Percentiles rank a stretch among this genome's conserved stretches.
These are phyloP conservation scores for Hypoxylon sp. DNA, from an alignment of 2,329 filamentous ascomycete species.

Conservation along the genomic window DNA sequence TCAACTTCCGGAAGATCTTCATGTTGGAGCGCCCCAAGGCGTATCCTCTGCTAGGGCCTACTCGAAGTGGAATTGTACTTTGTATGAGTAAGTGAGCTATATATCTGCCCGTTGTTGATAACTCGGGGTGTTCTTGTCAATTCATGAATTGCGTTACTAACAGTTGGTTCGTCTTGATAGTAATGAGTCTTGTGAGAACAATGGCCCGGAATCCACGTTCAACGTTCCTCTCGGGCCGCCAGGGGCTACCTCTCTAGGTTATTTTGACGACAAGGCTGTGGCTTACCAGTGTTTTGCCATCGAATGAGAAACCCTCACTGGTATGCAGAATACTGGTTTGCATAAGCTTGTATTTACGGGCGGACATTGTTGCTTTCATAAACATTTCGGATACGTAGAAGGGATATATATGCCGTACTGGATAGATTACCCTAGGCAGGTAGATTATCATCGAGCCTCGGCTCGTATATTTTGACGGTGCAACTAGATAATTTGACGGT, in stretches of 20 bases:
- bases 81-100: background rate
- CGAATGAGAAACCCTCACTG: background rate
- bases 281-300: constrained; percentile 4
- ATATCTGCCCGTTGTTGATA: background rate
- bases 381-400: background rate
- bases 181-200: constrained; percentile 5
- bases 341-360: background rate
- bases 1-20: constrained; percentile 46
- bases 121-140: too few species aligned
- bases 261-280: constrained; percentile 8
- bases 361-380: background rate
- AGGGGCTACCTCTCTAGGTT: background rate
- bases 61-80: constrained; percentile 46
- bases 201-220: background rate
- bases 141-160: background rate
- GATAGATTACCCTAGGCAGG: background rate
- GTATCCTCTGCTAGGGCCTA: constrained; percentile 49
- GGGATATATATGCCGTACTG: background rate
- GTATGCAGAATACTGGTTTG: background rate
- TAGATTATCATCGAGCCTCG: too few species aligned
- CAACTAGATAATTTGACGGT: too few species aligned
- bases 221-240: background rate
- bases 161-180: background rate
- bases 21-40: constrained; percentile 47
- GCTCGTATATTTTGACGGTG: too few species aligned